Evolutionary conservation across 108 stramenopile genomes (phyloP), one percentile per base, ranked within the genome.

Genomic region (Heterococcus sp.): DNA sequence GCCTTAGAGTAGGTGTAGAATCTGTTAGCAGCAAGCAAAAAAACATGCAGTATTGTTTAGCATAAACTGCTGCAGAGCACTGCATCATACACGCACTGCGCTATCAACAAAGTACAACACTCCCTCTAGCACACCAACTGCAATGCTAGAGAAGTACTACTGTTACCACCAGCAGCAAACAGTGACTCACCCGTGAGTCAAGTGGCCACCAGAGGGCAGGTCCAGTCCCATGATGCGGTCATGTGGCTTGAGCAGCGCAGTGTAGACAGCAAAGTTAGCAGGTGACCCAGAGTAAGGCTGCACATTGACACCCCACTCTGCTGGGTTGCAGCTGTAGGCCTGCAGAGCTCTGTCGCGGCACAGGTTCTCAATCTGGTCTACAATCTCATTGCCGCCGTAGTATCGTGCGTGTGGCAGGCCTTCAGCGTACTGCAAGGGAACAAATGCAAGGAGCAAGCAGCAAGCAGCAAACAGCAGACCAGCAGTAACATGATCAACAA

Each of bases 161-260:
- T n/a, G n/a, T n/a, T n/a, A n/a, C n/a, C n/a, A n/a, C n/a, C n/a
- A n/a, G n/a, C n/a, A n/a, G n/a, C 14, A 58, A 21, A 14, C 46
- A 21, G 46, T 8, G 46, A 65, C 38, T 3, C 3, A 68, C 69
- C 94, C 95, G 84, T 98, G 97, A 32, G 97, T 97, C 80, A 98
- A 89, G 89, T 98, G 97, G 58, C 98, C 98, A 46, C 98, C 98
- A 67, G 91, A 92, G 71, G 98, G 98, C 63, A 99, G 89, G 86
- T 99, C 98, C 75, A 99, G 89, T 69, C 97, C 98, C 98, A 99
- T 99, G 92, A 99, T 99, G 75, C 98, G 97, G 83, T 98, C 98
- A 85, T 99, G 98, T 35, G 98, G 98, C 46, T 87, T 78, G 34
- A 99, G 89, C 31, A 99, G 86, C 37, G 90, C 98, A 30, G 98